Percentiles rank a stretch among this genome's conserved stretches.
These are phyloP conservation scores for Fusarium penzigii DNA, from an alignment of 2,329 filamentous ascomycete genomes.

Conservation along the genomic window DNA sequence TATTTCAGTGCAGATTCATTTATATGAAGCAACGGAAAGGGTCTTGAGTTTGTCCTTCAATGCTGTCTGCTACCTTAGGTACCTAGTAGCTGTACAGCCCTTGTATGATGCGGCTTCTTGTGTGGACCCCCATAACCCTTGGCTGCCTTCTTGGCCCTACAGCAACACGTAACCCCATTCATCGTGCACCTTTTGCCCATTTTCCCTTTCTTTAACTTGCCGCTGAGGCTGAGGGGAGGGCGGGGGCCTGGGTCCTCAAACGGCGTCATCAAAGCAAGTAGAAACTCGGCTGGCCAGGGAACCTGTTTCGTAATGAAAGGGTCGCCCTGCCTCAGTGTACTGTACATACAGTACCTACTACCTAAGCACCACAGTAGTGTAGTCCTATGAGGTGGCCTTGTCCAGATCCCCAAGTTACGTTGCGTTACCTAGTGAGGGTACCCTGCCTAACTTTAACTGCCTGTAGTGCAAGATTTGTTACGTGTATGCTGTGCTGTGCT, in stretches of 20 bases:
- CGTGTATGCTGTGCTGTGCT: neutral
- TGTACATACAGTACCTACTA: too few relatives aligned
- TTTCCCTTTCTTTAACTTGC: neutral
- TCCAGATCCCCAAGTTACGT: too few relatives aligned
- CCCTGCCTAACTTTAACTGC: too few relatives aligned
- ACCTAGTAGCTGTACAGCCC: too few relatives aligned
- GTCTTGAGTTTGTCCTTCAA: too few relatives aligned
- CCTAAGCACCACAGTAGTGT: too few relatives aligned
- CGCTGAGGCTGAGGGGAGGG: constrained; percentile 7
- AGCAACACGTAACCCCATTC: neutral
- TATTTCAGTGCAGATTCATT: too few relatives aligned
- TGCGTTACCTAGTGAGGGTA: too few relatives aligned
- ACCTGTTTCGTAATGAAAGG: constrained; percentile 25
- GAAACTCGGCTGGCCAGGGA: constrained; percentile 19
- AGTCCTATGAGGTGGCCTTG: too few relatives aligned
- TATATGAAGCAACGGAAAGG: too few relatives aligned
- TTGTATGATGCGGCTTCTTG: constrained; percentile 7
- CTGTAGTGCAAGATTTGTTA: neutral
- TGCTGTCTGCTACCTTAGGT: too few relatives aligned
- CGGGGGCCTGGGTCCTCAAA: constrained; percentile 2
- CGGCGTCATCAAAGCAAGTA: constrained; percentile 15
- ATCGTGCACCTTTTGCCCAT: too few relatives aligned
- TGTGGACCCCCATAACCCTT: constrained; percentile 22
- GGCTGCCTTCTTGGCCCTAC: constrained; percentile 3
- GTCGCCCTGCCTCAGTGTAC: neutral